Conservation (phyloP, 2,329 filamentous ascomycete species). For the Ophiostoma tasmaniense region DNA sequence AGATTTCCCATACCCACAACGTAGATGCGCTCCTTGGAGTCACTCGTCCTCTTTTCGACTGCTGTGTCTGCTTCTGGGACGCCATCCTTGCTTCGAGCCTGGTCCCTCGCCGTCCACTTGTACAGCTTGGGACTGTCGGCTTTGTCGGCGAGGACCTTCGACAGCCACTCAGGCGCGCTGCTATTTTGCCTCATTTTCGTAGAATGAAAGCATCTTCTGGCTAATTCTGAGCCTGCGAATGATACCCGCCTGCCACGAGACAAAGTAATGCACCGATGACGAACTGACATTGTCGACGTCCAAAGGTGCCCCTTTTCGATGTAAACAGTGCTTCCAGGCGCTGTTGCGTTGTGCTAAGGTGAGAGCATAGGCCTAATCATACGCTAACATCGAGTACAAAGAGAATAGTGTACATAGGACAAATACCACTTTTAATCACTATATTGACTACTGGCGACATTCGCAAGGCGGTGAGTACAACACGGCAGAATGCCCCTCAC, state of each 20-base stretch:
- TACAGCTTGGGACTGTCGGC: slow-evolving; percentile 15
- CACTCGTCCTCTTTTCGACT: not conserved
- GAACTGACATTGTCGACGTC: not conserved
- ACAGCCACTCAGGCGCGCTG: slow-evolving; percentile 16
- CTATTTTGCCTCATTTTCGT: not conserved
- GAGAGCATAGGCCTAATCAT: not conserved
- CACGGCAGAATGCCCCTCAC: slow-evolving; percentile 2
- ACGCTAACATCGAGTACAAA: not conserved
- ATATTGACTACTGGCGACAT: not conserved
- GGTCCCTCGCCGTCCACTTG: not conserved
- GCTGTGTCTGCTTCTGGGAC: not conserved
- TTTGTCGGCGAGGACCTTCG: slow-evolving; percentile 7
- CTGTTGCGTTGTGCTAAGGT: not conserved
- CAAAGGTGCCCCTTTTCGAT: not conserved
- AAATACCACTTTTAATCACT: too few species aligned
- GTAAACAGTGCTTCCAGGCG: not conserved
- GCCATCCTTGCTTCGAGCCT: not conserved
- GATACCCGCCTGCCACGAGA: not conserved
- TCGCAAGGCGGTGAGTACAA: not conserved
- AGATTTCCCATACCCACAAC: slow-evolving; percentile 76
- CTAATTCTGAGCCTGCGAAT: not conserved
- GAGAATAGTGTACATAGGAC: not conserved
- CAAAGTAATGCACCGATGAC: not conserved
- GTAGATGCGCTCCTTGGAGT: slow-evolving; percentile 49
- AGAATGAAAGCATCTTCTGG: not conserved